These are phyloP conservation scores for Sabuloglossum arenarium DNA, from an alignment of 495 filamentous ascomycete genomes.

Conservation along the genomic window DNA sequence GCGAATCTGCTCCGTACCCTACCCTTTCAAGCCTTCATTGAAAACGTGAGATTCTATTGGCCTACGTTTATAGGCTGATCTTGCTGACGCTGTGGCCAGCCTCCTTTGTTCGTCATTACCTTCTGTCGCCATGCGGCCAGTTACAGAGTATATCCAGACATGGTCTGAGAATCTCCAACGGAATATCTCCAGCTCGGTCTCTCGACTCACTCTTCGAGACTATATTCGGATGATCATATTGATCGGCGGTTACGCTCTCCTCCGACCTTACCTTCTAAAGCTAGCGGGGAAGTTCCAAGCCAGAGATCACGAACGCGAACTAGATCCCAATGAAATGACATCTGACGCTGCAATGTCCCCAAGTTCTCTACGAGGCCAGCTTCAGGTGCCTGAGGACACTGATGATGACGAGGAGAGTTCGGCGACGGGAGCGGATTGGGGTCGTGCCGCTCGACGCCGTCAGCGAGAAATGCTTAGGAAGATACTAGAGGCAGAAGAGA, in stretches of 20 bases:
- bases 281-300: slow-evolving; percentile 23
- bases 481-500: slow-evolving; percentile 4
- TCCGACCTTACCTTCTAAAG: slow-evolving; percentile 44
- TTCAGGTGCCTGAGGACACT: slow-evolving; percentile 32
- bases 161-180: background rate
- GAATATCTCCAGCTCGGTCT: slow-evolving; percentile 1
- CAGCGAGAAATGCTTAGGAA: background rate
- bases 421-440: slow-evolving; percentile 25
- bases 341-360: slow-evolving; percentile 22
- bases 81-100: background rate
- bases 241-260: slow-evolving; percentile 37
- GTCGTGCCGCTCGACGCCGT: slow-evolving; percentile 13
- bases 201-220: slow-evolving; percentile 24
- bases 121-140: background rate
- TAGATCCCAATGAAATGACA: slow-evolving; percentile 14
- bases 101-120: background rate
- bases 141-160: background rate
- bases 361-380: slow-evolving; percentile 29
- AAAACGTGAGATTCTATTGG: background rate
- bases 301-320: slow-evolving; percentile 20
- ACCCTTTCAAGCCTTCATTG: background rate
- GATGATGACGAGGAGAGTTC: slow-evolving; percentile 35
- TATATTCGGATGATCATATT: slow-evolving; percentile 41
- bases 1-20: too few species aligned
- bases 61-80: background rate